Base-by-base conservation (phyloP, 73 alveolate genomes). In the Breviolum minutum region DNA sequence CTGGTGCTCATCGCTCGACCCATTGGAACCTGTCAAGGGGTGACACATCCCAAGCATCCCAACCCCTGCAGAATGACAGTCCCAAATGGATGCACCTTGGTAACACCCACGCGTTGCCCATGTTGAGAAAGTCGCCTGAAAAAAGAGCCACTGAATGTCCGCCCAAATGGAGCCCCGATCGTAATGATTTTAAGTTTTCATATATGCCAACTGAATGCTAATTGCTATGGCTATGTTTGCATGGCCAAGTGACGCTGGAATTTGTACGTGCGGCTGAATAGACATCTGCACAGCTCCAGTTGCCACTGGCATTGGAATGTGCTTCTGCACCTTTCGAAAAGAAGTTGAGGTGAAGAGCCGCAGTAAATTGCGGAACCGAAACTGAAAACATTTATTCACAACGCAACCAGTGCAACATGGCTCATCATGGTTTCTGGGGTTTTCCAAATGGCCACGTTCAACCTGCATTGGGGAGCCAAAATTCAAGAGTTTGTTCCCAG, bases 1-100 rank as follows among this genome's bases (percentile, higher is more conserved):
- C 97, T 92, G 79, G 97, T 92, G 97, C 97, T 92, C 97, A 92
- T 92, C 7, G 97, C 97, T 54, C 97, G 97, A 63, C 97, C 97
- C 79, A 92, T 30, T 14, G 88, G 83, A 7, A 92, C 89, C 90
- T 82, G 91, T 61, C 63, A 9, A n/a, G 86, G 54, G 54, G 3
- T 40, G 54, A 40, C 54, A 40, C 54, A 40, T 40, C 54, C 54
- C 54, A n/a, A n/a, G n/a, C n/a, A 17, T 68, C 24, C 24, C 77
- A 2, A 22, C 24, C 63, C 62, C 63, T 1, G 11, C 60, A 66
- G 17, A 17, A 66, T 11, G 22, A 22, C 86, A 63, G 22, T 26
- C 86, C 19, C 24, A 17, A 66, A 16, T 3, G 10, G 27, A 8
- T 20, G 54, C 20, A 61, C 91, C 91, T 61, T 48, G 69, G 91